Evolutionary conservation across 768 basidiomycete genomes (phyloP).

Genomic region (Steccherinum ochraceum): DNA sequence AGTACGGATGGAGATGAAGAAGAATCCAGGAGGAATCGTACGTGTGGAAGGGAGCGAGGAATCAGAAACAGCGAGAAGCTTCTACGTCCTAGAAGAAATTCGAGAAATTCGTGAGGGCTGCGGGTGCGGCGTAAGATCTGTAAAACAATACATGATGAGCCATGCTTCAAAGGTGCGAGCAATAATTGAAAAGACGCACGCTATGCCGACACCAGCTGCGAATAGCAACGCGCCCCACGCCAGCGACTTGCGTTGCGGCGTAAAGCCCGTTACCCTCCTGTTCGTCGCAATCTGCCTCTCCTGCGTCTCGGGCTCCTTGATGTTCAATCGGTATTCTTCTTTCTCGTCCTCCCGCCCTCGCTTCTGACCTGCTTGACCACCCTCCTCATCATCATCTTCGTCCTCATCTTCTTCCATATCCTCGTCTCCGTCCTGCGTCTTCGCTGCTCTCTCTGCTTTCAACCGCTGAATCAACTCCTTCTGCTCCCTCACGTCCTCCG

Average conservation of each 20-base stretch:
- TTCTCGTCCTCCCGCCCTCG: conserved; percentile 53
- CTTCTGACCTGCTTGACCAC: conserved; percentile 30
- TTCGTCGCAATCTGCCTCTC: conserved; percentile 59
- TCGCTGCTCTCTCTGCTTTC: conserved; percentile 50
- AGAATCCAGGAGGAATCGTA: too few relatives aligned
- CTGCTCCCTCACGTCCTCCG: conserved; percentile 71
- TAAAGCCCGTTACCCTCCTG: conserved; percentile 48
- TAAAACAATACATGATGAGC: too few relatives aligned
- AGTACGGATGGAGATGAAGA: too few relatives aligned
- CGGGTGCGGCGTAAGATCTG: too few relatives aligned
- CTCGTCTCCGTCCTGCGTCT: conserved; percentile 29
- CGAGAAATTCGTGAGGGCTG: too few relatives aligned
- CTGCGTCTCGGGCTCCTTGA: conserved; percentile 58
- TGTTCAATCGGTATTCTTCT: conserved; percentile 47
- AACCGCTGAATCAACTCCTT: conserved; percentile 68
- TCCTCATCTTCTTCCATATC: conserved; percentile 28
- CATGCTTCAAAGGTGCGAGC: too few relatives aligned
- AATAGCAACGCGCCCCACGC: conserved; percentile 86
- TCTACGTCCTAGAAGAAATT: too few relatives aligned
- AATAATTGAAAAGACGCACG: conserved; percentile 67
- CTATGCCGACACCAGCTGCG: conserved; percentile 73
- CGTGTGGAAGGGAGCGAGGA: too few relatives aligned
- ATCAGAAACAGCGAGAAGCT: too few relatives aligned
- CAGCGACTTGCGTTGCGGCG: conserved; percentile 66
- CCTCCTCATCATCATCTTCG: conserved; percentile 16